Percentiles rank a stretch among this genome's conserved stretches.
phyloP scores from a whole-genome alignment of 352 stramenopile species.

The Pythium insidiosum region DNA sequence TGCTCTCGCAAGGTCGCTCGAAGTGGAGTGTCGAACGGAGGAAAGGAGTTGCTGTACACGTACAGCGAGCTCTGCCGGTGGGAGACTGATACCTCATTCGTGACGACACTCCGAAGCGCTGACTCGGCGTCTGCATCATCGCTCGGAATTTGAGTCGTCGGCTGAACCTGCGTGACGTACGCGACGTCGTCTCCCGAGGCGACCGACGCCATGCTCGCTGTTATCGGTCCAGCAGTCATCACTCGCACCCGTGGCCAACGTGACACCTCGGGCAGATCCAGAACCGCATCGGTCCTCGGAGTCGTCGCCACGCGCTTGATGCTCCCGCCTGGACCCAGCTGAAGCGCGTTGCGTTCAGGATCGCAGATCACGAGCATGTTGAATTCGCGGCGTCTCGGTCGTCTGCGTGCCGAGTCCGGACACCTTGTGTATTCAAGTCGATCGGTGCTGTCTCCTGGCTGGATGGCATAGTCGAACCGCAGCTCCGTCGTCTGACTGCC shows the following conservation, averaged over 20 bases:
- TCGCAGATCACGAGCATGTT: constrained; percentile 46
- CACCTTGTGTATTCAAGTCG: constrained; percentile 54
- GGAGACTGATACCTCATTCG: no score
- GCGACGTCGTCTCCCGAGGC: no score
- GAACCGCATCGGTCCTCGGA: constrained; percentile 34
- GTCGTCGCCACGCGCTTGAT: constrained; percentile 37
- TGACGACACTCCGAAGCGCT: no score
- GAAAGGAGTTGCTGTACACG: constrained; percentile 64
- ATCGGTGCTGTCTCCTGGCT: constrained; percentile 36
- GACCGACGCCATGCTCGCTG: constrained; percentile 40
- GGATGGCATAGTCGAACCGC: constrained; percentile 47
- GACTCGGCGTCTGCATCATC: no score
- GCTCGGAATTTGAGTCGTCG: no score
- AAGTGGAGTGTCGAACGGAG: constrained; percentile 18
- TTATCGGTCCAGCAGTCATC: constrained; percentile 17
- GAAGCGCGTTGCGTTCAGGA: constrained; percentile 30
- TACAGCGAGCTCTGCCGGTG: constrained; percentile 28
- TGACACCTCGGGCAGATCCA: constrained; percentile 57
- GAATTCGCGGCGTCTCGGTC: constrained; percentile 22
- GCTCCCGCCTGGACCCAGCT: constrained; percentile 22
- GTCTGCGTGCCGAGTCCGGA: constrained; percentile 21
- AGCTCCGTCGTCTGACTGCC: constrained; percentile 31
- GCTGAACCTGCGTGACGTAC: no score
- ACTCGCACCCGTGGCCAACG: constrained; percentile 52
- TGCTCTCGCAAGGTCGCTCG: constrained; percentile 7